Conservation (phyloP, 2,329 filamentous ascomycete species). For the Trichophaea hybrida region DNA sequence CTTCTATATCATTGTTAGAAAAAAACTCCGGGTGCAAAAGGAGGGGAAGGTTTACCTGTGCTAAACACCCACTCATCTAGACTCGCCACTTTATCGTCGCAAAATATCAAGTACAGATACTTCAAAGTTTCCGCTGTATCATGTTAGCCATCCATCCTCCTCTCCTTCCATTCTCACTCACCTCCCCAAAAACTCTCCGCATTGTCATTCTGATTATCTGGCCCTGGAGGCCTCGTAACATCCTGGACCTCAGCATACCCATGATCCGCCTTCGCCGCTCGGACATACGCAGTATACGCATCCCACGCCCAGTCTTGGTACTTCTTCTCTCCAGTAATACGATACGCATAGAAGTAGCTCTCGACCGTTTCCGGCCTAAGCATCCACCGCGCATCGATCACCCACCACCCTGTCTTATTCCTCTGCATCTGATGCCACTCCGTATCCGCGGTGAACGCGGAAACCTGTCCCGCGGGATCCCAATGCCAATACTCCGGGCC, state of each 20-base stretch:
- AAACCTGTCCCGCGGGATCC: conserved; percentile 36
- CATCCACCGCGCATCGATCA: conserved; percentile 22
- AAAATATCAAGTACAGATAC: conserved; percentile 67
- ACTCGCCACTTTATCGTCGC: conserved; percentile 63
- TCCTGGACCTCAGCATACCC: conserved; percentile 53
- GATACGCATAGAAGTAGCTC: conserved; percentile 74
- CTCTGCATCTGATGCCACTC: conserved; percentile 11
- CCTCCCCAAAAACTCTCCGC: conserved; percentile 84
- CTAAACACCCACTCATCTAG: conserved; percentile 63
- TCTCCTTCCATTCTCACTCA: conserved; percentile 36
- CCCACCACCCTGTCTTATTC: conserved; percentile 17
- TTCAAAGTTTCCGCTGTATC: conserved; percentile 22
- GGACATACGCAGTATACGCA: conserved; percentile 54
- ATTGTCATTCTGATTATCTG: conserved; percentile 45
- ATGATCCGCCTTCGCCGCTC: conserved; percentile 46
- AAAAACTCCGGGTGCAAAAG: neutral
- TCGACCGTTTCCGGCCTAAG: conserved; percentile 54
- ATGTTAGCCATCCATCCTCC: neutral
- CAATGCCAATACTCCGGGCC: conserved; percentile 61
- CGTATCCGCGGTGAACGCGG: conserved; percentile 13
- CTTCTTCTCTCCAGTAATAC: conserved; percentile 56
- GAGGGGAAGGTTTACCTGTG: conserved; percentile 30
- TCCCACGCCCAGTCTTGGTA: conserved; percentile 80
- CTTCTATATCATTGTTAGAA: conserved; percentile 50
- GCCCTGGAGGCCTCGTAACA: conserved; percentile 59